Evolutionary conservation across 2,329 filamentous ascomycete genomes (phyloP).

Genomic region (Fusarium hainanense): DNA sequence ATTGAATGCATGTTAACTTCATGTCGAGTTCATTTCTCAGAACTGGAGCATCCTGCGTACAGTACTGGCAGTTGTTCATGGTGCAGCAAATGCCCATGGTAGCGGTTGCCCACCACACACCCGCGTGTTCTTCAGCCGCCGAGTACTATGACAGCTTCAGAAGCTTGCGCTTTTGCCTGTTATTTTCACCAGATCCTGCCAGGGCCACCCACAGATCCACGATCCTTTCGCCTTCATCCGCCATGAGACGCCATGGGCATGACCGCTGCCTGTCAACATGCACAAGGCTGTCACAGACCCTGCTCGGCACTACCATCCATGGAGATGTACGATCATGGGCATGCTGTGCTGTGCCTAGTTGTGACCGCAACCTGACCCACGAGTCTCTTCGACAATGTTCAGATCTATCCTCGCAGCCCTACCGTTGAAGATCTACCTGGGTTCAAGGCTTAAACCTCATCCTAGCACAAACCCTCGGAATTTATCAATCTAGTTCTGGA

Average conservation of each 20-base stretch:
- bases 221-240: conserved; percentile 22
- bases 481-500: conserved; percentile 20
- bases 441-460: conserved; percentile 30
- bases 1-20: conserved; percentile 23
- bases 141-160: conserved; percentile 9
- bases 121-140: conserved; percentile 4
- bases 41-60: conserved; percentile 9
- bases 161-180: conserved; percentile 17
- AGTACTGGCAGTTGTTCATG: conserved; percentile 11
- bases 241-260: conserved; percentile 11
- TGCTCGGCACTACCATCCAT: conserved; percentile 44
- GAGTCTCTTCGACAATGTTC: conserved; percentile 36
- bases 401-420: conserved; percentile 44
- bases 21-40: conserved; percentile 8
- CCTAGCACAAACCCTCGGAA: conserved; percentile 26
- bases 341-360: conserved; percentile 37
- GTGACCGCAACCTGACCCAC: conserved; percentile 28
- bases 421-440: conserved; percentile 26
- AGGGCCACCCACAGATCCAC: conserved; percentile 30
- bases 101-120: conserved; percentile 25
- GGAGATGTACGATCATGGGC: conserved; percentile 39
- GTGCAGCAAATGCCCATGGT: conserved; percentile 24
- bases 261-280: conserved; percentile 38
- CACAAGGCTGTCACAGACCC: conserved; percentile 45
- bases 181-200: conserved; percentile 39